Percentiles rank a stretch among this genome's conserved stretches.
These are phyloP conservation scores for Globisporangium irregulare DNA, from an alignment of 352 stramenopile species.

Conservation along the genomic window DNA sequence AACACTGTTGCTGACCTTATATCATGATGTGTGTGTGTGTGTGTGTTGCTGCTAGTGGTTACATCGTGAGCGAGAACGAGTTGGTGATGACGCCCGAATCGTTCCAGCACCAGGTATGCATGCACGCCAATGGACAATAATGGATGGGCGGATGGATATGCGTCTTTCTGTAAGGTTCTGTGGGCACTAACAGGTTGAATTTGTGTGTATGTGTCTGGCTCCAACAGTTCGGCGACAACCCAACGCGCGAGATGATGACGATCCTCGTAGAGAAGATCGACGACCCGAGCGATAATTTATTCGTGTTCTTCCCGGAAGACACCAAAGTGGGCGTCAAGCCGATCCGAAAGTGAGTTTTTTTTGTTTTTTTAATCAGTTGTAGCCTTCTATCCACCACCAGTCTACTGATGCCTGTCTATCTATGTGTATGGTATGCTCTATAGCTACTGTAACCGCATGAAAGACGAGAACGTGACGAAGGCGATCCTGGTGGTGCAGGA, in stretches of 20 bases:
- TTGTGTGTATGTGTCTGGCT: neutral
- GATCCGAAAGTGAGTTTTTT: conserved; percentile 86
- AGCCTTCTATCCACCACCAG: neutral
- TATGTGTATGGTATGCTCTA: neutral
- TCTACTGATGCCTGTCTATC: neutral
- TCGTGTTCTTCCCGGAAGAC: conserved; percentile 99
- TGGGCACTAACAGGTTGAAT: neutral
- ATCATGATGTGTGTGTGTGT: neutral
- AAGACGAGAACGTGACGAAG: conserved; percentile 95
- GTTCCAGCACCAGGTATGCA: conserved; percentile 87
- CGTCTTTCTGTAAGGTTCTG: neutral
- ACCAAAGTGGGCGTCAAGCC: conserved; percentile 98
- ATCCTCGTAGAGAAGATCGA: conserved; percentile 94
- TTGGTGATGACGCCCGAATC: conserved; percentile 93
- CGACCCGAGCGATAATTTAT: conserved; percentile 94
- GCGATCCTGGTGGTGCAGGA: conserved; percentile 97
- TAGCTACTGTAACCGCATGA: conserved; percentile 95
- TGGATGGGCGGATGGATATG: neutral
- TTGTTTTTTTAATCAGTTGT: too few relatives aligned
- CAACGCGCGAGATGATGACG: conserved; percentile 94
- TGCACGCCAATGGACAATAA: neutral
- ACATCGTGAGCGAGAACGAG: conserved; percentile 97
- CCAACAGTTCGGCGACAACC: conserved; percentile 88
- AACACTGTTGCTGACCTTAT: neutral
- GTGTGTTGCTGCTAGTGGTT: conserved; percentile 81